Conservation (phyloP, 305 asterid species). For the Withania somnifera region DNA sequence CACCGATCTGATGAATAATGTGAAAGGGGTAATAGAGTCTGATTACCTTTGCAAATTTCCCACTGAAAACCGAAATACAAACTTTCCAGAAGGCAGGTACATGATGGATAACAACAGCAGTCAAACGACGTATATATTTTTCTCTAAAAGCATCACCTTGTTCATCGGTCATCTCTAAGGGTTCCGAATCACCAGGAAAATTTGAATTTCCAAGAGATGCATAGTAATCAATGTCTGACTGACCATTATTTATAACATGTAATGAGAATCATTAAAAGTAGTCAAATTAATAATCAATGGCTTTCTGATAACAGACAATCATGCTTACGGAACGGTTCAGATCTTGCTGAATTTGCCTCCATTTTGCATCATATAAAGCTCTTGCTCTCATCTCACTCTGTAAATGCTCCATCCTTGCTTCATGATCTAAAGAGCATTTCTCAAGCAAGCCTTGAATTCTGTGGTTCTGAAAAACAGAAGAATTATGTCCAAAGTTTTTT, state of each 20-base stretch:
- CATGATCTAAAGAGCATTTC: constrained; percentile 83
- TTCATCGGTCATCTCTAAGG: constrained; percentile 41
- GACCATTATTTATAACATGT: constrained; percentile 14
- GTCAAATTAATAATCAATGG: not conserved
- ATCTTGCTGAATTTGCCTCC: constrained; percentile 94
- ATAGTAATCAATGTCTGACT: constrained; percentile 53
- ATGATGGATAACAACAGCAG: constrained; percentile 81
- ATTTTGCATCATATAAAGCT: constrained; percentile 79
- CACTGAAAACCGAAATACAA: constrained; percentile 82
- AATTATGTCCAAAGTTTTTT: not conserved
- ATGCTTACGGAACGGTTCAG: constrained; percentile 61
- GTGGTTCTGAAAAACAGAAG: constrained; percentile 51
- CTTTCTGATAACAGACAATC: not conserved
- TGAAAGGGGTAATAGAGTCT: not conserved
- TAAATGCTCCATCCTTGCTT: constrained; percentile 70
- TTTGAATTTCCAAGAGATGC: constrained; percentile 23
- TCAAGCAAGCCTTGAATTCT: constrained; percentile 91
- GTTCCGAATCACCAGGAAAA: constrained; percentile 31
- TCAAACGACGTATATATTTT: constrained; percentile 72
- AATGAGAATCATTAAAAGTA: not conserved
- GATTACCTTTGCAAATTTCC: constrained; percentile 88
- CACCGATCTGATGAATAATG: not conserved
- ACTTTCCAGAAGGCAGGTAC: constrained; percentile 96
- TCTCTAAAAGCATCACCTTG: constrained; percentile 78
- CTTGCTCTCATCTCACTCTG: constrained; percentile 69